Evolutionary conservation across 805 yeast species (phyloP), one percentile per base, ranked within the genome.

Genomic region (Candida maris): DNA sequence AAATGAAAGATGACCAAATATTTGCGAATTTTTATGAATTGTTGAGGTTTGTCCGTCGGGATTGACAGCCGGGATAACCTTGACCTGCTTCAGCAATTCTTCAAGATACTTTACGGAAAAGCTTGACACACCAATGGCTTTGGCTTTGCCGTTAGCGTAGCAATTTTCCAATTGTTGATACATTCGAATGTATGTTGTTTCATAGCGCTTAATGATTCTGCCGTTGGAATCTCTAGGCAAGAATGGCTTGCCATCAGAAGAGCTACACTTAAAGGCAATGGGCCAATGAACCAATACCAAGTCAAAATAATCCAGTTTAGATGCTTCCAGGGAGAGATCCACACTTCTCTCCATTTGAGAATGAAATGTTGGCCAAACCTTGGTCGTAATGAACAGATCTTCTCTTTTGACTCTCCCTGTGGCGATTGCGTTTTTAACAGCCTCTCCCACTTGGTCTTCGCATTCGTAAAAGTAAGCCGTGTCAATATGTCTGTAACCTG

Each of bases 81-180:
- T 62, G 12, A 63, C 56, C 16, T 54, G 61, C 6, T 53, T 48
- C 26, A 68, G 48, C 27, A 70, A 51, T 28, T 39, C 52, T 30
- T 61, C 50, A 36, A 66, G 36, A 35, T 59, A 58, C 24, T 52
- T 52, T 19, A 59, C 42, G 6, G 44, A 36, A 15, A 32, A 39
- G 50, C 69, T 71, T 12, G 72, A 65, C 15, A 71, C 73, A 18
- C 75, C 76, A 47, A 71, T 65, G 12, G 73, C 56, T 38, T 57
- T 65, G 23, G 63, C 54, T 42, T 62, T 60, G 10, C 68, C 69
- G 19, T 70, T 68, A 26, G 55, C 66, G 57, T 75, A 87, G 30
- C 81, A 81, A 55, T 85, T 89, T 38, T 84, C 87, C 34, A 81
- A 64, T 41, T 78, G 78, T 52, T 78, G 76, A 44, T 72, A 73